Evolutionary conservation across 2,329 filamentous ascomycete species (phyloP), one percentile per base, ranked within the genome.

Genomic region (Aspergillus oerlinghausenensis): DNA sequence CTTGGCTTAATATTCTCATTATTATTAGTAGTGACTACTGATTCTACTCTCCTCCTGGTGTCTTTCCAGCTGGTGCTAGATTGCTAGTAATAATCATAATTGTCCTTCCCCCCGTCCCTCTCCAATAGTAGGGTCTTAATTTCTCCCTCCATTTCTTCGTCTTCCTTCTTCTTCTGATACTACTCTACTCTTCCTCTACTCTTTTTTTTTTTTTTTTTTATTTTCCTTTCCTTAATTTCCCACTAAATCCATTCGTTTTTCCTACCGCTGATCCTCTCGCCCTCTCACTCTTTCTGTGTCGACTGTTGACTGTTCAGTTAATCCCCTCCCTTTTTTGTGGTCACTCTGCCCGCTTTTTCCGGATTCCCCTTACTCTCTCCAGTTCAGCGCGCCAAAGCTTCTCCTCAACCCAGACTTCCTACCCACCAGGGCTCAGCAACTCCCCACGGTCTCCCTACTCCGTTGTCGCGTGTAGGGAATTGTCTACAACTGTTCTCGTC

Each of bases 391-490:
- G 60, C 60, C 48, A 54, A 52, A 58, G 49, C 54, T 52, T 51
- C 49, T 50, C 52, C 28, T 35, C 54, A 42, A 51, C 42, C 49
- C 40, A 47, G 49, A 32, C 55, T 25, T 32, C 42, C 23, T 50
- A 38, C 49, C 28, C 49, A 32, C 47, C n/a, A 32, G 25, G 51
- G 38, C 52, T 38, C 47, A 51, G 32, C 14, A 38, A 38, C 32
- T 38, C 32, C 1, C 32, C 32, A 38, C 32, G 14, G 14, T 51
- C 48, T 42, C 48, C 52, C 43, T 35, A 14, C 42, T 25, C 40
- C 48, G 49, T 51, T 50, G 51, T 50, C 55, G 40, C 52, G 40
- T 50, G 7, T 32, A 55, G 55, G 55, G 58, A 84, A 74, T 35
- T 69, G 74, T 4, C 70, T 59, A 60, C 75, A 77, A 43, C 40